Evolutionary conservation across 1,284 basidiomycete genomes (phyloP).

Genomic region (Pyrrhoderma noxium): DNA sequence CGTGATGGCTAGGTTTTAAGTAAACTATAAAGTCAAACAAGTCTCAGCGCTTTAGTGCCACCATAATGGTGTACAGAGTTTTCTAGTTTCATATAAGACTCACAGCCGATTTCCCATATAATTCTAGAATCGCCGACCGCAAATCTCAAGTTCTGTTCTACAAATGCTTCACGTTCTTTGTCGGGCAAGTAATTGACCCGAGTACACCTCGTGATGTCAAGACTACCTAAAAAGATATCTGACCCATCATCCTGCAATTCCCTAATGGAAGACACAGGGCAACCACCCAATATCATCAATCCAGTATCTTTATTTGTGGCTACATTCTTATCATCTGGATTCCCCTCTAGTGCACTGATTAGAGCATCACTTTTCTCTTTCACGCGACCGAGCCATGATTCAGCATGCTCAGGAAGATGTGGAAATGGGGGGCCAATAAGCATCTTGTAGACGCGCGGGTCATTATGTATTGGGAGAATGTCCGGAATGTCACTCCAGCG

Average conservation of each 20-base stretch:
- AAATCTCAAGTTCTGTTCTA: constrained; percentile 14
- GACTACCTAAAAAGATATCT: constrained; percentile 19
- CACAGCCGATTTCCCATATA: constrained; percentile 21
- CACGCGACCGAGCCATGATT: constrained; percentile 16
- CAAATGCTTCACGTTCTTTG: constrained; percentile 8
- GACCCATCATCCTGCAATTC: constrained; percentile 19
- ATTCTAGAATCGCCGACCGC: constrained; percentile 17
- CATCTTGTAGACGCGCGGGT: constrained; percentile 18
- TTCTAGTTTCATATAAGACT: not conserved
- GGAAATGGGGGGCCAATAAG: constrained; percentile 21
- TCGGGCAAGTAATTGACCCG: constrained; percentile 14
- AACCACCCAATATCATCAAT: constrained; percentile 5
- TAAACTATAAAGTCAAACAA: constrained; percentile 21
- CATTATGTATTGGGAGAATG: constrained; percentile 19
- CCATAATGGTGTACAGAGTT: too few species aligned
- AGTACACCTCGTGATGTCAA: constrained; percentile 7
- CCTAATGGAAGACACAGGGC: constrained; percentile 17
- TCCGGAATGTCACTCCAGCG: constrained; percentile 17
- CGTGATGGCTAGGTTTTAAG: constrained; percentile 25
- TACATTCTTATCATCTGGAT: not conserved
- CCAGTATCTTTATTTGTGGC: not conserved
- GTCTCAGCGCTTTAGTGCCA: not conserved
- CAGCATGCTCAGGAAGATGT: constrained; percentile 19
- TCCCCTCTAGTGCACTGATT: constrained; percentile 3
- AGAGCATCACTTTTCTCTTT: constrained; percentile 11